Conservation (phyloP, 208 protist species). For the Leishmania tropica region DNA sequence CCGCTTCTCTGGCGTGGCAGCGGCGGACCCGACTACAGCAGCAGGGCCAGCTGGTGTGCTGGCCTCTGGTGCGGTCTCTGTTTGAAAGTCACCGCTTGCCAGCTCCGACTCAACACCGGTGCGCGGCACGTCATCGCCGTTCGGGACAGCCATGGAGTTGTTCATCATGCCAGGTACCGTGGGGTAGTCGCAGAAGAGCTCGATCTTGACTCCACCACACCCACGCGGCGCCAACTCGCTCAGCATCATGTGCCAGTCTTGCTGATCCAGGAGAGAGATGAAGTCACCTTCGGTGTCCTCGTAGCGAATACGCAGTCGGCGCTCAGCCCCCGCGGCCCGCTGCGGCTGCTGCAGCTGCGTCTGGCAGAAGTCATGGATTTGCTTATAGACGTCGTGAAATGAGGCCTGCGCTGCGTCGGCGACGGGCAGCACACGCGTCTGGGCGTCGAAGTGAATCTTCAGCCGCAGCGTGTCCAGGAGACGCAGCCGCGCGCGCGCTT, state of each 20-base stretch:
- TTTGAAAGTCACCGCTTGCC: not conserved
- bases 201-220: constrained; percentile 35
- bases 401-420: constrained; percentile 35
- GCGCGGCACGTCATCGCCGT: not conserved
- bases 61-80: not conserved
- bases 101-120: constrained; percentile 12
- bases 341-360: not conserved
- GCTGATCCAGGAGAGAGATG: constrained; percentile 70
- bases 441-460: constrained; percentile 81
- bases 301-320: constrained; percentile 76
- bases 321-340: constrained; percentile 17
- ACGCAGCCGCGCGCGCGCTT: constrained; percentile 42
- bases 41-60: not conserved
- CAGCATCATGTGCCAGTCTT: constrained; percentile 77
- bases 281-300: constrained; percentile 83
- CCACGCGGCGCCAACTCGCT: constrained; percentile 41
- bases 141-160: constrained; percentile 1
- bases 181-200: constrained; percentile 75
- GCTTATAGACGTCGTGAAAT: constrained; percentile 63
- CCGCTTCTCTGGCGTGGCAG: constrained; percentile 18
- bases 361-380: constrained; percentile 57
- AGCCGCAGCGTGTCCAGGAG: constrained; percentile 47
- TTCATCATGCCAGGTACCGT: constrained; percentile 32
- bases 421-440: constrained; percentile 63
- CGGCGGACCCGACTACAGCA: not conserved